Evolutionary conservation across 1,284 basidiomycete genomes (phyloP).

Genomic region (Malassezia globosa): DNA sequence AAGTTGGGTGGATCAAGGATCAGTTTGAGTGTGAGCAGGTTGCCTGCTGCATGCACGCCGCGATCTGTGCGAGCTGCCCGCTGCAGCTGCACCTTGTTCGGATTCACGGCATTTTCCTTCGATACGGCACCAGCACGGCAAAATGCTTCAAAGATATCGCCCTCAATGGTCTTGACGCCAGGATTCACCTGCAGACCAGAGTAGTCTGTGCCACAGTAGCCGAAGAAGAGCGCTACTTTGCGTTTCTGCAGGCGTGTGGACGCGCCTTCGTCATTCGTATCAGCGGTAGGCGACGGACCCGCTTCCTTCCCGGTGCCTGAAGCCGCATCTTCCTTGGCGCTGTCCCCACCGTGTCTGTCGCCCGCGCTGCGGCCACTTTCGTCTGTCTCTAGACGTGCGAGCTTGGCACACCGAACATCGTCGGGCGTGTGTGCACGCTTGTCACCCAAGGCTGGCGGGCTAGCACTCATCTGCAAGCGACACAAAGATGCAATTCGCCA

Average conservation of each 20-base stretch:
- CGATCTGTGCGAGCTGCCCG: slow-evolving; percentile 91
- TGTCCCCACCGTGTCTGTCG: no score
- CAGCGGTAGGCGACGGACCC: no score
- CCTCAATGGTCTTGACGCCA: slow-evolving; percentile 73
- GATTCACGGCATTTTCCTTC: slow-evolving; percentile 80
- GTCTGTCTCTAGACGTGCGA: no score
- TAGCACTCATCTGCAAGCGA: neutral
- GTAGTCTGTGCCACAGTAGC: slow-evolving; percentile 58
- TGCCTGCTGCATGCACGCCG: slow-evolving; percentile 93
- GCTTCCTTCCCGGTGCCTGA: neutral
- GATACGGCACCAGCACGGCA: slow-evolving; percentile 82
- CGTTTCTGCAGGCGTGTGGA: slow-evolving; percentile 50
- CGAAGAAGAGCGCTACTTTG: slow-evolving; percentile 53
- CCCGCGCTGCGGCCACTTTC: no score
- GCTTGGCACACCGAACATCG: slow-evolving; percentile 4
- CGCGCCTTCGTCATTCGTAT: neutral
- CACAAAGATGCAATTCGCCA: no score
- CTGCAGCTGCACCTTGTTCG: slow-evolving; percentile 73
- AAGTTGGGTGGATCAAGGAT: slow-evolving; percentile 36
- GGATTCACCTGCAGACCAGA: slow-evolving; percentile 84
- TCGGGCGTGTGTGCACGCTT: neutral
- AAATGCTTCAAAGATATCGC: slow-evolving; percentile 74
- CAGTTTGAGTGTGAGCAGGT: slow-evolving; percentile 54
- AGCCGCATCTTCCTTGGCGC: no score
- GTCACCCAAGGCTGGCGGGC: neutral